Evolutionary conservation across 2,329 filamentous ascomycete species (phyloP).

Genomic region (Fusarium sororula): DNA sequence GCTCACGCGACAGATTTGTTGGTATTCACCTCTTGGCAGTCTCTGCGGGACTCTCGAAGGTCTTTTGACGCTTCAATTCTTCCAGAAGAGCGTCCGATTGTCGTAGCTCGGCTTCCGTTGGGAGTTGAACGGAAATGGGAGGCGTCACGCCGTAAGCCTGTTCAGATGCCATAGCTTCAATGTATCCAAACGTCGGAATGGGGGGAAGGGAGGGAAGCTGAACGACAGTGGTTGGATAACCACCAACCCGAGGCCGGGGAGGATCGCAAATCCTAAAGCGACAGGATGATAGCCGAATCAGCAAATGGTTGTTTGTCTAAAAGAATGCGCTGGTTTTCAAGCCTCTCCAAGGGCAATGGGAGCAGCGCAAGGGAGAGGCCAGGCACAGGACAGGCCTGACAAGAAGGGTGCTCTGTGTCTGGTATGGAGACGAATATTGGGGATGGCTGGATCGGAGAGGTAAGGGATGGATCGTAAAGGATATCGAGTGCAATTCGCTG

Average conservation of each 20-base stretch:
- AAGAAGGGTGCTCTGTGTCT: slow-evolving; percentile 13
- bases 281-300: background rate
- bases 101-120: slow-evolving; percentile 79
- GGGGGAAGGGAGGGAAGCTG: background rate
- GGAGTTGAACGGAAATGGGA: slow-evolving; percentile 80
- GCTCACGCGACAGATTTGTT: background rate
- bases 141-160: slow-evolving; percentile 75
- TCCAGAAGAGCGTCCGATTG: slow-evolving; percentile 82
- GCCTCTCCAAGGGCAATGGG: slow-evolving; percentile 33
- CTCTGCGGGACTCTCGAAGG: slow-evolving; percentile 86
- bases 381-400: background rate
- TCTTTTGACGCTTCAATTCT: slow-evolving; percentile 88
- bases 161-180: slow-evolving; percentile 48
- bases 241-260: background rate
- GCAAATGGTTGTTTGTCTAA: background rate
- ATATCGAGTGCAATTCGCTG: slow-evolving; percentile 20
- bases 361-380: slow-evolving; percentile 36
- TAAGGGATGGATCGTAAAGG: slow-evolving; percentile 21
- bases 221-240: background rate
- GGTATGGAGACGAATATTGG: slow-evolving; percentile 28
- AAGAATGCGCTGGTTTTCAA: slow-evolving; percentile 18
- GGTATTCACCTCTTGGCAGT: slow-evolving; percentile 77
- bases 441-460: slow-evolving; percentile 7
- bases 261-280: background rate
- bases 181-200: slow-evolving; percentile 3